A percentile compares a stretch with the other conserved stretches of the same genome.
Conservation (phyloP, 768 basidiomycete species). For the Trametes coccinea region DNA sequence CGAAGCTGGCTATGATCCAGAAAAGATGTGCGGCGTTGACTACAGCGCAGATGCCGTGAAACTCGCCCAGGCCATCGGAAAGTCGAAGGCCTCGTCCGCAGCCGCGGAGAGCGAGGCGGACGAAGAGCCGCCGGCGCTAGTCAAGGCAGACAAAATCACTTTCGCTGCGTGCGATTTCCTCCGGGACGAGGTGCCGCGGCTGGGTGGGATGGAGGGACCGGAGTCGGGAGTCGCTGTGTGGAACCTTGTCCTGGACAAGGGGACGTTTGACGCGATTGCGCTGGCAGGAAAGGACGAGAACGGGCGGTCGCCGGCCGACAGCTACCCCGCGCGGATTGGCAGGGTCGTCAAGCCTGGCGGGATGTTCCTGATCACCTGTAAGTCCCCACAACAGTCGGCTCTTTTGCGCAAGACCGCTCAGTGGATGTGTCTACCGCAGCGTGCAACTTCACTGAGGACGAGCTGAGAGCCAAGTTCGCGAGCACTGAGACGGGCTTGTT, state of each 20-base stretch:
- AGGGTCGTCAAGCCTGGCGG: constrained; percentile 65
- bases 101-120: background rate
- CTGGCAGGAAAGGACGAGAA: constrained; percentile 58
- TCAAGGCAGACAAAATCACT: constrained; percentile 34
- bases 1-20: constrained; percentile 62
- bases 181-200: constrained; percentile 45
- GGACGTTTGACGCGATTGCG: constrained; percentile 87
- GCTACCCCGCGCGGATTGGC: constrained; percentile 60
- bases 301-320: constrained; percentile 53
- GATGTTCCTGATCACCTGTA: constrained; percentile 79
- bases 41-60: constrained; percentile 74
- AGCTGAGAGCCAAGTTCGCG: constrained; percentile 58
- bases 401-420: background rate
- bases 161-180: constrained; percentile 72
- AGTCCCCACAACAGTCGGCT: constrained; percentile 27
- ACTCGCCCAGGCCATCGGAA: constrained; percentile 59
- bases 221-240: constrained; percentile 39
- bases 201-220: constrained; percentile 20
- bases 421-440: constrained; percentile 31
- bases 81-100: constrained; percentile 25
- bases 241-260: constrained; percentile 83
- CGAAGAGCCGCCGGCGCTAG: background rate
- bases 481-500: constrained; percentile 47
- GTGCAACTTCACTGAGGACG: constrained; percentile 85
- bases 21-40: constrained; percentile 64